Percentiles rank a stretch among this genome's conserved stretches.
phyloP scores from a whole-genome alignment of 2,329 filamentous ascomycete species.

The Colletotrichum karsti region DNA sequence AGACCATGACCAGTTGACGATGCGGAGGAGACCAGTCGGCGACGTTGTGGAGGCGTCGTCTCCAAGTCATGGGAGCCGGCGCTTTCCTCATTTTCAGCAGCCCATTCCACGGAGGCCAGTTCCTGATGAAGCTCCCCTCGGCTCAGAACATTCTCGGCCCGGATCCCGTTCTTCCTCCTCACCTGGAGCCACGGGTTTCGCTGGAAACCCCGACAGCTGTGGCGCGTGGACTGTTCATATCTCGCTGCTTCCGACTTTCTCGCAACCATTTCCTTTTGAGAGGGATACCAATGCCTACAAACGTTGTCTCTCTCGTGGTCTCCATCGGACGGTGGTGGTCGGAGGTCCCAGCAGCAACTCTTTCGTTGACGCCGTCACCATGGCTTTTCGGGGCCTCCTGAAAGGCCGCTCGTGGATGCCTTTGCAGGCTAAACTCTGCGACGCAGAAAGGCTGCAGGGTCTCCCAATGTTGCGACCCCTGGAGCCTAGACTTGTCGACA shows the following conservation, averaged over 20 bases:
- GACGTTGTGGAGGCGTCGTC: too few species aligned
- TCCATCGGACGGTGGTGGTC: slow-evolving; percentile 66
- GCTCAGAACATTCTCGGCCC: too few species aligned
- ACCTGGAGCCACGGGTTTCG: background rate
- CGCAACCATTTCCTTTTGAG: slow-evolving; percentile 67
- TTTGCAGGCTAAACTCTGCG: slow-evolving; percentile 66
- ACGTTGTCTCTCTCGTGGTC: slow-evolving; percentile 65
- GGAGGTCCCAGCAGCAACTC: slow-evolving; percentile 57
- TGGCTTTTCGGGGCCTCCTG: slow-evolving; percentile 59
- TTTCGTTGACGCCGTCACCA: slow-evolving; percentile 57
- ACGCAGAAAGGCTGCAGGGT: slow-evolving; percentile 61
- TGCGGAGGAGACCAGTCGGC: background rate
- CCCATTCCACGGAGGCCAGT: background rate
- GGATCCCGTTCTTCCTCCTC: background rate
- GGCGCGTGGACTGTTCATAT: slow-evolving; percentile 67
- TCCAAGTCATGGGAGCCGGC: background rate
- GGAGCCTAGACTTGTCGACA: slow-evolving; percentile 50
- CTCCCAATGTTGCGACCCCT: slow-evolving; percentile 68
- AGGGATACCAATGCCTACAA: slow-evolving; percentile 70
- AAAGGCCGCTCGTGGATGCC: slow-evolving; percentile 63
- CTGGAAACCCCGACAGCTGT: background rate
- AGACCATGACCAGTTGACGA: slow-evolving; percentile 29
- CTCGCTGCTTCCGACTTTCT: slow-evolving; percentile 62
- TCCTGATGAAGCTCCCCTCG: background rate
- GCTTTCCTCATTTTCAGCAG: background rate